Base-by-base conservation (phyloP, 2,329 filamentous ascomycete species). In the Fusarium veterinarium region DNA sequence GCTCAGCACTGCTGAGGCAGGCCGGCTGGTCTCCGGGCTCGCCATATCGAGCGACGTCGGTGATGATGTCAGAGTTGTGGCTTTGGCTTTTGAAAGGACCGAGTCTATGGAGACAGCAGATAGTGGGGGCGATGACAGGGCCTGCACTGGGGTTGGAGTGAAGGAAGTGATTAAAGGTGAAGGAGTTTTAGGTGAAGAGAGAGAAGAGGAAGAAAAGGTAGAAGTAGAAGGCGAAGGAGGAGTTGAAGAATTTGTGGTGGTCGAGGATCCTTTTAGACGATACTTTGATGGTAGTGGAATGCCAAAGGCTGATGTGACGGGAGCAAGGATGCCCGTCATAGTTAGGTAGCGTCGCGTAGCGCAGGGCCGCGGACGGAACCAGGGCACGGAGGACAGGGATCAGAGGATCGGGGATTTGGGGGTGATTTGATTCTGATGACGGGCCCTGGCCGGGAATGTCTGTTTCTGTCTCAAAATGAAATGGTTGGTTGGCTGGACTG, bases 281-380 rank as follows among this genome's bases (percentile, higher is more conserved):
- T 76, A 76, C 67, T 75, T 76, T 11, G 77, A 75, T n/a, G 73
- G 65, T 37, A 78, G 64, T 25, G 79, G 73, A 35, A 81, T 64
- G 62, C 81, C 80, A 73, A 82, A 81, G 52, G 80, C 81, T 35
- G 80, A 81, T 56, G 77, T 74, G 42, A 81, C 72, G 46, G 80
- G 80, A 68, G 75, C 78, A 30, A 80, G 59, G 58, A 80, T 77
- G 42, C 75, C 78, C 69, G 80, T 79, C 80, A 81, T 82, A 57
- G 14, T 64, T n/a, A 44, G 53, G 55, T 57, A 57, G 53, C 23
- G 45, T 35, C 35, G 19, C 28, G n/a, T 33, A 57, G 23, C 35
- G 23, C 33, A 53, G 35, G 49, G 33, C 33, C 49, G 33, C 49
- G 23, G 35, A 53, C 55, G 42, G 31, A 33, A 20, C 30, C 53